Evolutionary conservation across 805 yeast genomes (phyloP).

Genomic region (Millerozyma miso): DNA sequence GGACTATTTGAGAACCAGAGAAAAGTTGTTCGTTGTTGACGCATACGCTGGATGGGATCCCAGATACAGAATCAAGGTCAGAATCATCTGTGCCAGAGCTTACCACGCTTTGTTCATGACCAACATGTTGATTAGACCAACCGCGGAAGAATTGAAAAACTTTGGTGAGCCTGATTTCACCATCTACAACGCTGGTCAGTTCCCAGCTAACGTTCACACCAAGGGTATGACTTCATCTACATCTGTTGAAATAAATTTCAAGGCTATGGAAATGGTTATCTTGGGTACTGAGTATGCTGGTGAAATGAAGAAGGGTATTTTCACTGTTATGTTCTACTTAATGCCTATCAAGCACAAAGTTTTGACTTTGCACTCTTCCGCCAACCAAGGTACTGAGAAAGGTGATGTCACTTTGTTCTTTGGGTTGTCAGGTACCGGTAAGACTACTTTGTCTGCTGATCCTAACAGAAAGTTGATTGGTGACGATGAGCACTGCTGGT

Average conservation of each 20-base stretch:
- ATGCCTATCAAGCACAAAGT: conserved; percentile 94
- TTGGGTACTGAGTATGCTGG: conserved; percentile 99
- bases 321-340: conserved; percentile 97
- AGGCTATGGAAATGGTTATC: conserved; percentile 97
- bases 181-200: conserved; percentile 96
- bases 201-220: conserved; percentile 96
- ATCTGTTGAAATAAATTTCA: conserved; percentile 93
- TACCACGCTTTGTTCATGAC: conserved; percentile 98
- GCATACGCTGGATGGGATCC: conserved; percentile 99
- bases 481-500: conserved; percentile 99
- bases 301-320: conserved; percentile 99
- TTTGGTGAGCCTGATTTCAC: conserved; percentile 98
- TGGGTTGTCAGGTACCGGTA: conserved; percentile 97
- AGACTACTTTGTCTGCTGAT: conserved; percentile 95
- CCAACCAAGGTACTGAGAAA: conserved; percentile 78
- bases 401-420: conserved; percentile 93
- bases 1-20: conserved; percentile 94
- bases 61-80: conserved; percentile 89
- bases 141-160: conserved; percentile 77
- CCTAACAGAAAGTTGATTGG: conserved; percentile 92
- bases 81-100: conserved; percentile 96
- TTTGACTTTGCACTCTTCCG: conserved; percentile 90
- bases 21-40: conserved; percentile 88
- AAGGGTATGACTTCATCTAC: conserved; percentile 97
- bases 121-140: conserved; percentile 95